Evolutionary conservation across 106 monocot species (phyloP).

Genomic region (Dendrobium officinale): DNA sequence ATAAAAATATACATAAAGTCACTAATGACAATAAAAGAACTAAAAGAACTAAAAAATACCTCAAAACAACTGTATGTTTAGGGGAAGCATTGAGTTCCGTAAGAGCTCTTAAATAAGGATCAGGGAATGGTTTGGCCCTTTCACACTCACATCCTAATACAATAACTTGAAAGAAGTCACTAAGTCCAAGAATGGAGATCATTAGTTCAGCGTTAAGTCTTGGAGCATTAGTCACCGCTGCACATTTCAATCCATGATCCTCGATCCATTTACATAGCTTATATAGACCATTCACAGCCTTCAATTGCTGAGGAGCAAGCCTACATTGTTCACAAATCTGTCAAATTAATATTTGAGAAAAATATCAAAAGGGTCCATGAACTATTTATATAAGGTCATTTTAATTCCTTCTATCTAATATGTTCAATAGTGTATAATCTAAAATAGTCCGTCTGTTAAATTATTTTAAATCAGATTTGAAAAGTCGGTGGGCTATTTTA

Average conservation of each 20-base stretch:
- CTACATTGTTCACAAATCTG: conserved; percentile 20
- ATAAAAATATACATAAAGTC: too few species aligned
- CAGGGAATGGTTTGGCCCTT: conserved; percentile 69
- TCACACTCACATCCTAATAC: conserved; percentile 69
- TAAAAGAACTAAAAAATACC: conserved; percentile 36
- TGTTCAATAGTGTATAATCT: too few species aligned
- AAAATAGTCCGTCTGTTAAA: too few species aligned
- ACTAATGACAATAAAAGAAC: background rate
- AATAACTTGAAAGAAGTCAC: conserved; percentile 68
- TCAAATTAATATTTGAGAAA: background rate
- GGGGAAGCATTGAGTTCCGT: conserved; percentile 49
- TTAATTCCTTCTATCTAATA: too few species aligned
- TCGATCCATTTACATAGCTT: conserved; percentile 66
- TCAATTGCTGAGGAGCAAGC: conserved; percentile 42
- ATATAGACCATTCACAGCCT: conserved; percentile 53
- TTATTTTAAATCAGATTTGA: too few species aligned
- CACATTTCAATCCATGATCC: conserved; percentile 54
- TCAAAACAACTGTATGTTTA: conserved; percentile 63
- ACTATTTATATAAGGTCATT: background rate
- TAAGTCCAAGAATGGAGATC: conserved; percentile 63
- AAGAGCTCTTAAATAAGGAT: conserved; percentile 71
- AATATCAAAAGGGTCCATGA: background rate
- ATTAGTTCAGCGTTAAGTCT: conserved; percentile 80
- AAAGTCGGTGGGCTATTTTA: too few species aligned
- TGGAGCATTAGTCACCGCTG: conserved; percentile 79